Evolutionary conservation across 2,329 filamentous ascomycete species (phyloP).

Genomic region (Fusarium verticillioides): DNA sequence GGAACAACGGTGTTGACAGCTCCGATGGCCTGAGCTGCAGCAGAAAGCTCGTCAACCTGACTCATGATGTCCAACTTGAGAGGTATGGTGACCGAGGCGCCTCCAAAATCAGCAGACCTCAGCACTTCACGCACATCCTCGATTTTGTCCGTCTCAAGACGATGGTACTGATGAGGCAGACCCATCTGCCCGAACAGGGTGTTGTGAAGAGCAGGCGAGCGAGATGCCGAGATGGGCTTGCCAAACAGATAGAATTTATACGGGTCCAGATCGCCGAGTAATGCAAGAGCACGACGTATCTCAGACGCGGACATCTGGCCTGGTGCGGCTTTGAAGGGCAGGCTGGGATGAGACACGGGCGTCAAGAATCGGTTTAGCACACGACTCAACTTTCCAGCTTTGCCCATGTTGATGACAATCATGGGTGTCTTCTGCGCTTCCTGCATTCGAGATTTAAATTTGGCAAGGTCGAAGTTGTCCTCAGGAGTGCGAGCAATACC

Average conservation of each 20-base stretch:
- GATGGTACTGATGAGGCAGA: conserved; percentile 83
- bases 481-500: conserved; percentile 80
- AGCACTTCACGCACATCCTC: conserved; percentile 73
- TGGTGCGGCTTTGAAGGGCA: conserved; percentile 94
- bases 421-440: conserved; percentile 81
- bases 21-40: conserved; percentile 83
- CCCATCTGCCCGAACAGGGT: conserved; percentile 80
- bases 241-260: conserved; percentile 90
- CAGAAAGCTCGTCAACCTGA: conserved; percentile 81
- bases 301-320: conserved; percentile 92
- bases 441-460: conserved; percentile 82
- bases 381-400: conserved; percentile 85
- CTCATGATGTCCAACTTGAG: conserved; percentile 90
- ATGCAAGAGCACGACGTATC: conserved; percentile 80
- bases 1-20: conserved; percentile 95
- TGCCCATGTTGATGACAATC: conserved; percentile 96
- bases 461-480: conserved; percentile 86
- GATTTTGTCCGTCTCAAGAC: conserved; percentile 77
- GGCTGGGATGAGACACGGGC: conserved; percentile 86
- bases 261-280: conserved; percentile 81
- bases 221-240: conserved; percentile 81
- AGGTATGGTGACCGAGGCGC: conserved; percentile 94
- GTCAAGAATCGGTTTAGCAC: conserved; percentile 94
- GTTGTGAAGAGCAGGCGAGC: conserved; percentile 92
- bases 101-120: conserved; percentile 80